These are phyloP conservation scores for Bacidia rubella DNA, from an alignment of 495 filamentous ascomycete species.

Conservation along the genomic window DNA sequence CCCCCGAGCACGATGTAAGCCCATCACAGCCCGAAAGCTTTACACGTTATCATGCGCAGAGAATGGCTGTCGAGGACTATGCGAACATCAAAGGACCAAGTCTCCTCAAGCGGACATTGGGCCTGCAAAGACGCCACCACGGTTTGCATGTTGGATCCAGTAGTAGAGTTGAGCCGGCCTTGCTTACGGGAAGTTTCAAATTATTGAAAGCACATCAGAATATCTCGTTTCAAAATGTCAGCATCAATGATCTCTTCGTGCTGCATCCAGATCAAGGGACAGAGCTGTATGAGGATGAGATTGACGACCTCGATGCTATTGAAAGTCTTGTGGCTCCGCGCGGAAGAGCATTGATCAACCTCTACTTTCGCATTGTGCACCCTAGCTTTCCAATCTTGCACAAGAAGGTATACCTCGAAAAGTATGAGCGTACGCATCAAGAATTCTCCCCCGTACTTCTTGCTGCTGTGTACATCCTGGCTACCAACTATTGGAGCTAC, in stretches of 20 bases:
- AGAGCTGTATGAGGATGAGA: slow-evolving; percentile 20
- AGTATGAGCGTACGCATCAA: slow-evolving; percentile 55
- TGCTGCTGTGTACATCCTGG: slow-evolving; percentile 72
- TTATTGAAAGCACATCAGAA: neutral
- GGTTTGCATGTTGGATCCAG: slow-evolving; percentile 52
- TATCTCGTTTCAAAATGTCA: slow-evolving; percentile 10
- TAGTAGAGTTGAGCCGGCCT: slow-evolving; percentile 5
- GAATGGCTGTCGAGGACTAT: slow-evolving; percentile 19
- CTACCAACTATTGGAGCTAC: slow-evolving; percentile 72
- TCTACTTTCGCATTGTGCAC: slow-evolving; percentile 71
- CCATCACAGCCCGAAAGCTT: neutral
- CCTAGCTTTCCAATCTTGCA: slow-evolving; percentile 74
- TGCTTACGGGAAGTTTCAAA: neutral
- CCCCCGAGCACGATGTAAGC: neutral
- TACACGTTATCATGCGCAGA: neutral
- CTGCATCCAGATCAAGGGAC: slow-evolving; percentile 12
- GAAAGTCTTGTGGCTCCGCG: slow-evolving; percentile 57
- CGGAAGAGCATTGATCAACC: slow-evolving; percentile 53
- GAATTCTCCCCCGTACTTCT: slow-evolving; percentile 66
- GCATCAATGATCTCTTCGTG: slow-evolving; percentile 8
- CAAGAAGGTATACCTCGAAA: slow-evolving; percentile 64
- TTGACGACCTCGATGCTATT: slow-evolving; percentile 52
- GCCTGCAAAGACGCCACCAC: slow-evolving; percentile 47
- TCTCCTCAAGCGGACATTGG: slow-evolving; percentile 48
- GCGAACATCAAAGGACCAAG: slow-evolving; percentile 31